phyloP scores from a whole-genome alignment of 2,329 filamentous ascomycete species.

The Talaromyces islandicus region DNA sequence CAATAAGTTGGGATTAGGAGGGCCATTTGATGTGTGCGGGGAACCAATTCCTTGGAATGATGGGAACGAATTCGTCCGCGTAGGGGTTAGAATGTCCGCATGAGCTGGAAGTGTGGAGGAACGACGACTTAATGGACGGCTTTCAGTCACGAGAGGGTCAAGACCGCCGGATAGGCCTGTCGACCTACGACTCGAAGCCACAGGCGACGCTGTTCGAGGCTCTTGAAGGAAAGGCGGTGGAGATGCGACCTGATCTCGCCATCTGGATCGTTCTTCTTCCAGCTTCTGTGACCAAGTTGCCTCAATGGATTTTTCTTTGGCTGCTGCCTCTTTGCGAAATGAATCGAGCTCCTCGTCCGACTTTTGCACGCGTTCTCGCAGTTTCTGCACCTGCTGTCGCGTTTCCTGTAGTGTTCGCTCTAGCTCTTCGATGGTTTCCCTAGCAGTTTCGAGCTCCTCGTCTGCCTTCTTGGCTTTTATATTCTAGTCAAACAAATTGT shows the following conservation, averaged over 20 bases:
- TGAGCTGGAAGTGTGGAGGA: conserved; percentile 32
- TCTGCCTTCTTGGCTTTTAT: conserved; percentile 63
- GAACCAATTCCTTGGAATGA: conserved; percentile 19
- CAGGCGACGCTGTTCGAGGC: conserved; percentile 36
- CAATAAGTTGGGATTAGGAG: conserved; percentile 17
- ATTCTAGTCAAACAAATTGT: conserved; percentile 46
- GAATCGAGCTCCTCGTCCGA: conserved; percentile 60
- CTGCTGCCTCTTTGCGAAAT: conserved; percentile 49
- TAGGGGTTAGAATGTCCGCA: conserved; percentile 34
- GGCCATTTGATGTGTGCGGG: conserved; percentile 21
- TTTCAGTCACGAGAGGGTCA: conserved; percentile 32
- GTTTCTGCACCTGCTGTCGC: conserved; percentile 52
- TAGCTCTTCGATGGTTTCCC: conserved; percentile 34
- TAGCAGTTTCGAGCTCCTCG: conserved; percentile 71
- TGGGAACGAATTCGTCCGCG: conserved; percentile 42
- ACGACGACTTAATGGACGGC: conserved; percentile 35
- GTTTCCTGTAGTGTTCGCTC: conserved; percentile 56
- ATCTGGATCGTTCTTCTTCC: conserved; percentile 60
- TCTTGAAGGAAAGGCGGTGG: conserved; percentile 31
- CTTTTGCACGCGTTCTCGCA: conserved; percentile 36
- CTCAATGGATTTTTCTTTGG: conserved; percentile 56
- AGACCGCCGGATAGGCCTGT: conserved; percentile 31
- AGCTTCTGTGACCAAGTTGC: conserved; percentile 52
- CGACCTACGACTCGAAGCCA: conserved; percentile 34
- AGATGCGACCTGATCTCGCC: conserved; percentile 43